Percentiles rank a stretch among this genome's conserved stretches.
Evolutionary conservation across 805 yeast species (phyloP).

Genomic region (Schizosaccharomyces cryophilus): DNA sequence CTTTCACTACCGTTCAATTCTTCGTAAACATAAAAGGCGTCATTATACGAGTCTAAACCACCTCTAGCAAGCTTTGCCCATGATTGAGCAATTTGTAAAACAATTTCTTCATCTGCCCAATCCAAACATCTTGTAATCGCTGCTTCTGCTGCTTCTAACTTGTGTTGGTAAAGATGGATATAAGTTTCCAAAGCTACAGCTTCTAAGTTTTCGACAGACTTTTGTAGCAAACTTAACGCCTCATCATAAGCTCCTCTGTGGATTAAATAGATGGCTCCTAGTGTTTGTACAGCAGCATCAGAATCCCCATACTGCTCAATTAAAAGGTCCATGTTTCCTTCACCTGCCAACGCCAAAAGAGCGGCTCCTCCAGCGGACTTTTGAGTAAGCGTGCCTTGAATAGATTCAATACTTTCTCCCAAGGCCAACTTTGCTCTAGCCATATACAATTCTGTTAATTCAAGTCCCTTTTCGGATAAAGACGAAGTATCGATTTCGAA

Average conservation of each 20-base stretch:
- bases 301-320: neutral
- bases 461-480: neutral
- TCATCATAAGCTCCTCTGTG: neutral
- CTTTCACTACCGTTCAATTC: neutral
- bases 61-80: neutral
- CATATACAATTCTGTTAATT: neutral
- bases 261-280: neutral
- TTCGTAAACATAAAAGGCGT: neutral
- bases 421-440: neutral
- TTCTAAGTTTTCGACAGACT: neutral
- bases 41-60: neutral
- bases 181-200: neutral
- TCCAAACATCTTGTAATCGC: slow-evolving; percentile 4
- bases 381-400: neutral
- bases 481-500: neutral
- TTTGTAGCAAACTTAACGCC: neutral
- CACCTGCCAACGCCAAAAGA: neutral
- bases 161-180: neutral
- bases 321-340: neutral
- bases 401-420: neutral
- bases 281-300: neutral
- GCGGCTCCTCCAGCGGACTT: neutral
- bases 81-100: neutral
- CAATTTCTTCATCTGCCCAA: slow-evolving; percentile 2
- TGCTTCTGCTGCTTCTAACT: slow-evolving; percentile 12